Base-by-base conservation (phyloP, 2,329 filamentous ascomycete species). In the Penicillium griseofulvum region DNA sequence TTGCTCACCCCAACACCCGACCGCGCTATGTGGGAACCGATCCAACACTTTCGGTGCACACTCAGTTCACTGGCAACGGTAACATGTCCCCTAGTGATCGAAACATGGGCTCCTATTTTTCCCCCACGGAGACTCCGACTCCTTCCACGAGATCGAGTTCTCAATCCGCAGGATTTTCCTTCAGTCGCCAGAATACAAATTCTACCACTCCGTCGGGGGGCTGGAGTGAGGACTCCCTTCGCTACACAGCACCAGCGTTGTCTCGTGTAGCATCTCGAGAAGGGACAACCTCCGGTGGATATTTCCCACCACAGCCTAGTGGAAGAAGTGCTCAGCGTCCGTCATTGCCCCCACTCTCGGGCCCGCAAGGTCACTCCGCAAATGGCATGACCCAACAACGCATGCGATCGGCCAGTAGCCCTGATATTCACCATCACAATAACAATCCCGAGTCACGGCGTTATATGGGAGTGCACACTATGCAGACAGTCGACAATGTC, bases 391-490 rank as follows among this genome's bases (percentile, higher is more conserved):
- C 87, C 60, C 87, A 90, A 70, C 87, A 90, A 70, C 83, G 91
- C 62, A 87, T 90, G 76, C 85, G 94, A 61, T 96, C 92, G 36
- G 95, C 95, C 68, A 97, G 93, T 76, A 97, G 92, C 60, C 93
- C 94, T 8, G 92, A 97, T 71, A 96, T 96, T 65, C 90, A 95
- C 50, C 83, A 86, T 50, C 81, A 83, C 60, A 81, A 81, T 46
- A 60, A 57, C 41, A 39, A 43, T n/a, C 53, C 61, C 16, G 77
- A 80, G 43, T 66, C 71, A 14, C 72, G 75, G 56, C 77, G 77
- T 46, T 77, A 77, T 58, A 71, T 68, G 80, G 85, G 60, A 79
- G 84, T 68, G 73, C 60, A 83, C 83, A 73, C 80, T 74, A 70
- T 81, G 78, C 71, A 79, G 74, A 74, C 78, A 71, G 70, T 75